Conservation (phyloP, 306 rosid genomes). For the Casuarina equisetifolia region DNA sequence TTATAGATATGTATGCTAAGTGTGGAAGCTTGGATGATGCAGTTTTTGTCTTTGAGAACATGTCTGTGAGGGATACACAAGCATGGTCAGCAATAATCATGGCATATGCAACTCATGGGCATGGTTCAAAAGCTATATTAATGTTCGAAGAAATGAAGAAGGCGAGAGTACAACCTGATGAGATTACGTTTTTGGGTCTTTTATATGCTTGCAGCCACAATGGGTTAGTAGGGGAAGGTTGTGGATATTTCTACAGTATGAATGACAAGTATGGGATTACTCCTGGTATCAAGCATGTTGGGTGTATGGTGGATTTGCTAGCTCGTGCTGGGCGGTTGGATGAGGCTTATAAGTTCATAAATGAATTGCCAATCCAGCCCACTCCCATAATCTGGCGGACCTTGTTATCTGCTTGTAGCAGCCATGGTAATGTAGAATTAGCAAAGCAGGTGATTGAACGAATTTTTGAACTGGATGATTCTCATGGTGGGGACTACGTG, state of each 20-base stretch:
- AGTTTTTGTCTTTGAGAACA: slow-evolving; percentile 53
- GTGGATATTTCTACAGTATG: slow-evolving; percentile 60
- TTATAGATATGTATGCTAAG: slow-evolving; percentile 81
- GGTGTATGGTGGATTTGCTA: slow-evolving; percentile 87
- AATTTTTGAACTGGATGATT: slow-evolving; percentile 66
- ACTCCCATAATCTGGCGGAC: slow-evolving; percentile 81
- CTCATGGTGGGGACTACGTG: slow-evolving; percentile 90
- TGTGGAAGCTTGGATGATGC: slow-evolving; percentile 79
- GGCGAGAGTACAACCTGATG: slow-evolving; percentile 60
- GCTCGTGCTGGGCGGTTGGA: slow-evolving; percentile 70
- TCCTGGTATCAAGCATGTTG: slow-evolving; percentile 76
- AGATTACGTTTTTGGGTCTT: slow-evolving; percentile 69
- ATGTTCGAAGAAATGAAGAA: slow-evolving; percentile 70
- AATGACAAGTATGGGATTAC: slow-evolving; percentile 48
- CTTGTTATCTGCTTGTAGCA: slow-evolving; percentile 67
- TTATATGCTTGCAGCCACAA: slow-evolving; percentile 81
- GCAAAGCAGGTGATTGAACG: slow-evolving; percentile 56
- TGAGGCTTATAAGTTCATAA: slow-evolving; percentile 72
- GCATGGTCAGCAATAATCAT: slow-evolving; percentile 83
- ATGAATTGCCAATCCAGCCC: slow-evolving; percentile 57
- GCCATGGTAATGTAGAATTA: slow-evolving; percentile 70
- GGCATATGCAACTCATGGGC: slow-evolving; percentile 79
- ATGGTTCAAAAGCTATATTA: slow-evolving; percentile 50
- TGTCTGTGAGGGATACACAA: slow-evolving; percentile 68
- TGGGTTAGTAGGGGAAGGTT: slow-evolving; percentile 73